Evolutionary conservation across 768 basidiomycete genomes (phyloP), one percentile per base, ranked within the genome.

Genomic region (Tricholoma bakamatsutake): DNA sequence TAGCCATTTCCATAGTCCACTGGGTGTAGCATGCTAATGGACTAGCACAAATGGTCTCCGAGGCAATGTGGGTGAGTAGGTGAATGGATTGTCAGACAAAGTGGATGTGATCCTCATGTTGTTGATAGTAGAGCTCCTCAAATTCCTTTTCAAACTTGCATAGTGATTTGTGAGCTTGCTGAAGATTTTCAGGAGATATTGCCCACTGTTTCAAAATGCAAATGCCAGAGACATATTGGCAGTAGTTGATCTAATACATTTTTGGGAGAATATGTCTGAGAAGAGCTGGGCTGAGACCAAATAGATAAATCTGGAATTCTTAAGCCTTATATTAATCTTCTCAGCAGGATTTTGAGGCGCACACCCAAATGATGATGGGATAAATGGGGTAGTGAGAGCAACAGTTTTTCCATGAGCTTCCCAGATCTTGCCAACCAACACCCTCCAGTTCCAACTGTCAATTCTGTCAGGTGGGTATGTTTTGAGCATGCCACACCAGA

Each of bases 191-290:
- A 3, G 35, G 35, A 37, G 35, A 37, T 8, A 40, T n/a, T 1
- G 4, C n/a, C n/a, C 15, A 17, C 9, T 69, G 71, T 18, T 63
- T 52, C 2, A 72, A 40, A n/a, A 72, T 55, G 2, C 51, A 58
- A 5, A 69, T 59, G 1, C 55, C 67, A 8, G 24, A 30, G 9
- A 67, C 65, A n/a, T 67, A 53, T 39, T 70, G 65, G 62, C 70
- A 73, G 46, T 59, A 70, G 39, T 69, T 56, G 10, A 30, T 9
- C 50, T 57, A 73, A 34, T 64, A 69, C 11, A 9, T 46, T 7
- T 59, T 17, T 1, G 66, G 70, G 0, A 71, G 65, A 31, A 69
- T 57, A 0, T 50, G 35, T 15, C 50, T 55, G 17, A 73, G 54
- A 3, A 73, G 56, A 0, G 61, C 67, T 4, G 68, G 68, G 0